Conservation (phyloP, 306 rosid genomes). For the Prunus salicina region DNA sequence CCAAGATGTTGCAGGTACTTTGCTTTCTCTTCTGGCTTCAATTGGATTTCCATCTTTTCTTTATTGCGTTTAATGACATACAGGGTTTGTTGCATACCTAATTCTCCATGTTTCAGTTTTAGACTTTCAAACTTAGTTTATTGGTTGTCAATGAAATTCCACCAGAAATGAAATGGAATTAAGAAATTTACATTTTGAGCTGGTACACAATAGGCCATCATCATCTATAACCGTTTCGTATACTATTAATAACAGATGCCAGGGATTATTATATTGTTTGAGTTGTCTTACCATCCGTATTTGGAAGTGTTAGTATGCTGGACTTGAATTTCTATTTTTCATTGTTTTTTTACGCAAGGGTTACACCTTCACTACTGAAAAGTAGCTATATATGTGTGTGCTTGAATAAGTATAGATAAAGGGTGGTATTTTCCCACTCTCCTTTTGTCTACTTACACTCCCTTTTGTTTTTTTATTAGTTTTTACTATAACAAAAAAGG, state of each 20-base stretch:
- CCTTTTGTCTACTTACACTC: too few relatives aligned
- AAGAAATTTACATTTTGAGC: neutral
- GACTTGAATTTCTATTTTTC: neutral
- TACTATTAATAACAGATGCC: neutral
- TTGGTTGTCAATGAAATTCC: neutral
- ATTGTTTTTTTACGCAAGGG: neutral
- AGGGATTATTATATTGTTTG: neutral
- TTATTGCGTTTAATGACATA: neutral
- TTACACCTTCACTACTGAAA: neutral
- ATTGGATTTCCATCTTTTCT: neutral
- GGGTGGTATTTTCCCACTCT: too few relatives aligned
- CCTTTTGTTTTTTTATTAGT: too few relatives aligned
- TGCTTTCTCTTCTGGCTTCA: neutral
- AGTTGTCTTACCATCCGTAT: neutral
- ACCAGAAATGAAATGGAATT: neutral
- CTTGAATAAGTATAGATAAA: neutral
- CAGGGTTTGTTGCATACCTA: neutral
- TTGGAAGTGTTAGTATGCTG: neutral
- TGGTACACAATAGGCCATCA: neutral
- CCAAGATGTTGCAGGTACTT: conserved; percentile 59
- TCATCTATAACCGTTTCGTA: neutral
- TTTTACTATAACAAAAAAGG: too few relatives aligned
- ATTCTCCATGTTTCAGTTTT: neutral
- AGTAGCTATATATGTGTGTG: neutral
- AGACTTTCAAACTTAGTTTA: too few relatives aligned